Conservation (phyloP, 163 green algal species). For the Volvox carteri region DNA sequence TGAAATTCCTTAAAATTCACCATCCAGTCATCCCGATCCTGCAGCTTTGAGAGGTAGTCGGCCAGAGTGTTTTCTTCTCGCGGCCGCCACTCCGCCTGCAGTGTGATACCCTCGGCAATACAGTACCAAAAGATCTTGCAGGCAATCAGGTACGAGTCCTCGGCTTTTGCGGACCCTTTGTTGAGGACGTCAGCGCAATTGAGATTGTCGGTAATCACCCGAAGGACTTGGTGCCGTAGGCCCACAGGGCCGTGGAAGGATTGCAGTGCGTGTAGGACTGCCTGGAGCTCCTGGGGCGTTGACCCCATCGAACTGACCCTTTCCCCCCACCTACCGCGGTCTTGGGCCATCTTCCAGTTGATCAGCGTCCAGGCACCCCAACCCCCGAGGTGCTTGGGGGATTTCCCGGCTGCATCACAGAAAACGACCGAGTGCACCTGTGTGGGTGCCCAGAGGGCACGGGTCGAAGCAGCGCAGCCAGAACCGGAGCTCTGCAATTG, state of each 20-base stretch:
- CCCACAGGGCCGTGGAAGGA: background rate
- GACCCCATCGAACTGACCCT: background rate
- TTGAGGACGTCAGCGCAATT: slow-evolving; percentile 33
- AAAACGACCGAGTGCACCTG: no score
- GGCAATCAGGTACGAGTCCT: background rate
- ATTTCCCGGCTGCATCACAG: slow-evolving; percentile 27
- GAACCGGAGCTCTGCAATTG: background rate
- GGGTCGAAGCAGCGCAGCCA: slow-evolving; percentile 16
- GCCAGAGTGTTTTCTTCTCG: slow-evolving; percentile 18
- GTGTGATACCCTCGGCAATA: background rate
- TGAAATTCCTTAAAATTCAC: background rate
- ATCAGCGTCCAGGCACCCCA: slow-evolving; percentile 42
- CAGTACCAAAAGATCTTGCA: slow-evolving; percentile 30
- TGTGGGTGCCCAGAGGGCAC: background rate
- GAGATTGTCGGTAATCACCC: slow-evolving; percentile 30
- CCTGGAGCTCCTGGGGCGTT: slow-evolving; percentile 26
- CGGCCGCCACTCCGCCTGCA: slow-evolving; percentile 15
- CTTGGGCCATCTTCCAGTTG: background rate
- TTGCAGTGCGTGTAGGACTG: background rate
- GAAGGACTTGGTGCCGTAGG: background rate
- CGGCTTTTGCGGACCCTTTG: background rate
- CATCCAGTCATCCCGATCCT: slow-evolving; percentile 16
- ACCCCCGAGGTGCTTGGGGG: background rate
- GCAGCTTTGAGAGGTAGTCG: slow-evolving; percentile 17
- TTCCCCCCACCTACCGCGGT: background rate